These are phyloP conservation scores for Metarhizium album DNA, from an alignment of 2,329 filamentous ascomycete species.

Conservation along the genomic window DNA sequence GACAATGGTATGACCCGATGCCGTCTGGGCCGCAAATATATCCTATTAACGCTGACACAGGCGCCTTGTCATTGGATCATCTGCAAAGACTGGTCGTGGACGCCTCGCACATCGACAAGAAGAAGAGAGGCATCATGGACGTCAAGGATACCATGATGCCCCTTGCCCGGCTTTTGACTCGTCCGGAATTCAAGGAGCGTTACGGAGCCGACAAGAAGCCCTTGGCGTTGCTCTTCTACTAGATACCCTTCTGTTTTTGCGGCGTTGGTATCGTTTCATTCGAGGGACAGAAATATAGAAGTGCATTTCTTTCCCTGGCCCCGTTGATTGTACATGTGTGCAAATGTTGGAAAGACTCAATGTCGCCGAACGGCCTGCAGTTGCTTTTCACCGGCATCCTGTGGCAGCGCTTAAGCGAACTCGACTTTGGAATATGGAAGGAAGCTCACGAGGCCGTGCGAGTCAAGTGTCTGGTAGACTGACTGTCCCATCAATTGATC, in stretches of 20 bases:
- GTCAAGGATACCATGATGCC: constrained; percentile 89
- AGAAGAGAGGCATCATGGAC: constrained; percentile 87
- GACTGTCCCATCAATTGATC: neutral
- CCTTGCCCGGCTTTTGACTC: constrained; percentile 62
- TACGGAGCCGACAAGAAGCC: constrained; percentile 51
- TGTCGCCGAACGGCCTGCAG: no score
- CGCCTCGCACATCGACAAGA: constrained; percentile 85
- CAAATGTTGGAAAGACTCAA: no score
- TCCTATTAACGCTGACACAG: constrained; percentile 20
- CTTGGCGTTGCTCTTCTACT: constrained; percentile 57
- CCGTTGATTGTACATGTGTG: neutral
- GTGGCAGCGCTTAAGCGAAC: neutral
- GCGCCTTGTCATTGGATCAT: constrained; percentile 58
- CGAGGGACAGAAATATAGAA: neutral
- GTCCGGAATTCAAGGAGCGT: constrained; percentile 58
- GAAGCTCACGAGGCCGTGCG: neutral
- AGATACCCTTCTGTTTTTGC: constrained; percentile 9
- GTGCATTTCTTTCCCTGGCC: neutral
- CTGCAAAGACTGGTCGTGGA: constrained; percentile 78
- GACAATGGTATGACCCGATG: constrained; percentile 57
- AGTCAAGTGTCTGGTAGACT: neutral
- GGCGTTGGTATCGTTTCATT: neutral
- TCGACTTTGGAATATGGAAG: neutral
- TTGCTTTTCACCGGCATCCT: no score
- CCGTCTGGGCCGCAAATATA: neutral